Evolutionary conservation across 2,329 filamentous ascomycete species (phyloP), one percentile per base, ranked within the genome.

Genomic region (Aureobasidium sp.): DNA sequence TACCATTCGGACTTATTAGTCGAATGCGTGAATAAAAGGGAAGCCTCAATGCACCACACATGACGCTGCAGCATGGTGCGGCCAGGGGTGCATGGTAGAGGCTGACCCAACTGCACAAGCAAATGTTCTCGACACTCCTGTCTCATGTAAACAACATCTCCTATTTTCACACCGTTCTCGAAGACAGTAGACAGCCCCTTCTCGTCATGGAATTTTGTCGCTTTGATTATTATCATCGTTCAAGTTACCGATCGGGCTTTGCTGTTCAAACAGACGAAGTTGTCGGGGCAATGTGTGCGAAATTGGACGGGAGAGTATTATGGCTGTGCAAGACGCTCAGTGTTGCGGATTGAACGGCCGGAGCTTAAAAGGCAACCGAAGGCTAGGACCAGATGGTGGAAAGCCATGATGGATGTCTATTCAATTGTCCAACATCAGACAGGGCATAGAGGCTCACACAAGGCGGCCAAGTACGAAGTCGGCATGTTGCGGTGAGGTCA

Each of bases 291-390:
- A 57, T 57, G 21, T 55, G 8, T 31, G 40, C 53, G 53, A 46
- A 27, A 57, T 57, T 57, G 31, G 38, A 46, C 53, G 53, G 38
- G 40, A 57, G 19, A 45, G 23, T 46, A 17, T 29, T 27, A 46
- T 46, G 51, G 51, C 53, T 57, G 53, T 46, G 53, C 53, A 57
- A 57, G 25, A 46, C 40, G 29, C 29, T 57, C 49, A 43, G 37
- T 46, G 38, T 40, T 46, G 53, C 53, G 53, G 53, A 13, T 57
- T 35, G 53, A 46, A 57, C 53, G 27, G 25, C n/a, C 29, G 40
- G 13, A 46, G 53, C 40, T 57, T 31, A 57, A 40, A 23, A 46
- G 53, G 40, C 29, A 35, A 35, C 40, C 38, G 40, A 45, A 6
- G 38, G 51, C 53, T 45, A 57, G 19, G 53, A 40, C 53, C 38